Base-by-base conservation (phyloP, 2,329 filamentous ascomycete genomes). In the Daldinia sp. region DNA sequence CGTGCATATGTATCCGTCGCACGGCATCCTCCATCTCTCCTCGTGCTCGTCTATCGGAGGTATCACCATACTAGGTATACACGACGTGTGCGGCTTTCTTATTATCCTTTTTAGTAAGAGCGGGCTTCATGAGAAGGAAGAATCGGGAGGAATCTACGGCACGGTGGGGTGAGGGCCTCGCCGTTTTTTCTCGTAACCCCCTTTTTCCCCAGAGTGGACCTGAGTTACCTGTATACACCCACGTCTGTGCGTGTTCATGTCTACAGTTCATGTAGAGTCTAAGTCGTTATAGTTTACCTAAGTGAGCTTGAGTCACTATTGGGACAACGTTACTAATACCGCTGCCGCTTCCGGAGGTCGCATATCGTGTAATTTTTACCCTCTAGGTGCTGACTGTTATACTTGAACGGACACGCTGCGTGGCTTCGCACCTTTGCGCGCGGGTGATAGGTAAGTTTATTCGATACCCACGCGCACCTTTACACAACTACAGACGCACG, bases 381-480 rank as follows among this genome's bases (percentile, higher is more conserved):
- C n/a, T n/a, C 29, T 52, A 8, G 53, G 32, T 35, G n/a, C 9
- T 15, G 5, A 15, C n/a, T 8, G 17, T 19, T 19, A 9, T 2
- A 8, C 19, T 11, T 41, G 15, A 17, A 17, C 17, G 17, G 11
- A 11, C 13, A 61, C 57, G 41, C 43, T 50, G 55, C 37, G 49
- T 54, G 51, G 51, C 56, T 51, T 53, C 35, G 58, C 50, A 23
- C 30, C 29, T 55, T 54, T 62, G 62, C 62, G 59, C 56, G 55
- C 53, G 58, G 52, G 64, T 65, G 62, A 67, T 49, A 52, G 34
- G 25, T 37, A 58, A 55, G 64, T 48, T 65, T 65, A 67, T 67
- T 65, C 58, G 64, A 57, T 30, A 30, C 19, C 15, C 25, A 35
- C 43, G 48, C 56, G 53, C 60, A 61, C 51, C 32, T 23, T 41